Evolutionary conservation across 108 stramenopile species (phyloP), one percentile per base, ranked within the genome.

Genomic region (Pinguiococcus pyrenoidosus): DNA sequence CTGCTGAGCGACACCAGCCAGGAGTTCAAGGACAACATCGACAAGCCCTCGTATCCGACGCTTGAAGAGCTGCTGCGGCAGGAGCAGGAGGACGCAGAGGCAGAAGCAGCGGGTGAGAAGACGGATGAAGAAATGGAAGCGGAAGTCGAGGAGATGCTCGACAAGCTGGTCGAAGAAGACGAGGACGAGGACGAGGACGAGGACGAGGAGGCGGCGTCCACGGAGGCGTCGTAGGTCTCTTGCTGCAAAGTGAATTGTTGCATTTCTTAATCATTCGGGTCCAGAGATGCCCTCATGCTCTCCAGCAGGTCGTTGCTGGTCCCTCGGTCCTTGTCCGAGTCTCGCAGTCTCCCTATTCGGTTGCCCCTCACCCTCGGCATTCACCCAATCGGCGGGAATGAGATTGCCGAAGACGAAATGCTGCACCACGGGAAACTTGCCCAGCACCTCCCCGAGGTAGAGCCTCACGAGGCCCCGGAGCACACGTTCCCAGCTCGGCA

Each of bases 1-100:
- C 70, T 98, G 49, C 66, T 98, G 22, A 82, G 85, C 13, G 92
- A 95, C 51, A 2, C 12, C 7, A 2, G 9, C 5, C 58, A 59
- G 58, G 71, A 80, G 54, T 78, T 82, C 28, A 92, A 95, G 79
- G 89, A 93, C 38, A 78, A 87, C 48, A 91, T 99, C 66, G 92
- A 99, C 71, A 89, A 89, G 63, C 82, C 87, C 20, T 89, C 85
- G 79, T 76, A 89, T 68, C 84, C 79, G 28, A 80, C 83, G 12
- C 62, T 94, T 34, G 96, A 94, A 34, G 96, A 98, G 53, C 68
- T 98, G 23, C 60, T 94, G 61, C 82, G 84, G 41, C 39, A 51
- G 13, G 50, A 27, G 28, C 51, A 60, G 40, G 59, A 25, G 27
- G 51, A 51, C 29, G 56, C 26, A 10, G 43, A 32, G 12, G 43